Evolutionary conservation across 73 alveolate species (phyloP).

Genomic region (Paramecium sexaurelia): DNA sequence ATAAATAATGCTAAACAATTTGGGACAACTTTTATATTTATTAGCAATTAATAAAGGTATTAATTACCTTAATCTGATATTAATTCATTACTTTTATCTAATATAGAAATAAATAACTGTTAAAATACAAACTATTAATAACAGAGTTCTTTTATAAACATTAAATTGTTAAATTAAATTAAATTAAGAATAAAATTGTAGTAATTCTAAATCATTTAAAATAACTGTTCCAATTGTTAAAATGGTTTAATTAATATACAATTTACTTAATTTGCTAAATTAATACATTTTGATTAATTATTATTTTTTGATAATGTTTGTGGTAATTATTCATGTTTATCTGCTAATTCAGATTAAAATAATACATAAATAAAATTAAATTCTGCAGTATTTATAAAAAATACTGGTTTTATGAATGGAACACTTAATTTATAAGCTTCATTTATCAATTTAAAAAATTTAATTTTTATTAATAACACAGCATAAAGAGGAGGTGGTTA

Average conservation of each 20-base stretch:
- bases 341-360: not conserved
- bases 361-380: not conserved
- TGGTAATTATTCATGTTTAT: not conserved
- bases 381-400: not conserved
- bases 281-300: not conserved
- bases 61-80: not conserved
- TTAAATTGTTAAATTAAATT: not conserved
- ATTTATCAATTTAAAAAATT: not conserved
- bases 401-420: not conserved
- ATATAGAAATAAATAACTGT: not conserved
- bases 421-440: not conserved
- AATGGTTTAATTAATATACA: not conserved
- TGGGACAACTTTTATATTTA: not conserved
- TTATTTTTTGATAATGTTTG: not conserved
- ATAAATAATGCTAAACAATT: not conserved
- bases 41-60: not conserved
- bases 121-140: not conserved
- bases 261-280: not conserved
- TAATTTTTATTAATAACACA: not conserved
- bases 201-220: not conserved
- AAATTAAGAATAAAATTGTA: not conserved
- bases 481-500: not conserved
- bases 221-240: not conserved
- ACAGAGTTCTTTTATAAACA: not conserved
- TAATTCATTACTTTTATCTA: not conserved